Evolutionary conservation across 306 rosid species (phyloP).

Genomic region (Sindora glabra): DNA sequence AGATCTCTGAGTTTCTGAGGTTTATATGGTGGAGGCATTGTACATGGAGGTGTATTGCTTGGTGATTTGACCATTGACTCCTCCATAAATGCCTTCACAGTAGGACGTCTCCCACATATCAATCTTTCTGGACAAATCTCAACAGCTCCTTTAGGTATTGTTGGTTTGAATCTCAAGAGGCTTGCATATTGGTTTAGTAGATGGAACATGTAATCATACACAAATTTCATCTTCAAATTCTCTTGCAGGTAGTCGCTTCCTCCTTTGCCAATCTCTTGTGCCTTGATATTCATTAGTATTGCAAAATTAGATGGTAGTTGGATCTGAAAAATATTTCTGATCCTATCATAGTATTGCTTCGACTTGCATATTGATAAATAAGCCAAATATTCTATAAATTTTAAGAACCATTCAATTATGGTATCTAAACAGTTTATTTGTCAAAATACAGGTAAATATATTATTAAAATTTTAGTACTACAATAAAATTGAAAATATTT

Average conservation of each 20-base stretch:
- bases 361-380: no score
- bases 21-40: slow-evolving; percentile 32
- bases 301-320: no score
- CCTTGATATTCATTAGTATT: no score
- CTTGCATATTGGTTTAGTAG: slow-evolving; percentile 25
- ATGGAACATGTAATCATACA: slow-evolving; percentile 48
- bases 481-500: no score
- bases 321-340: no score
- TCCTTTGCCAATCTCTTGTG: slow-evolving; percentile 24
- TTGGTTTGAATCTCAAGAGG: slow-evolving; percentile 35
- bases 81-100: slow-evolving; percentile 5
- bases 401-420: no score
- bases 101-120: neutral
- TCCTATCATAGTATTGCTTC: no score
- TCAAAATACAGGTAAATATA: no score
- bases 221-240: slow-evolving; percentile 32
- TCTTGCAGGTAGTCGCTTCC: slow-evolving; percentile 25
- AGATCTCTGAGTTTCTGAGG: neutral
- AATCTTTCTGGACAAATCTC: slow-evolving; percentile 32
- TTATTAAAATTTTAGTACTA: no score
- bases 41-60: slow-evolving; percentile 32
- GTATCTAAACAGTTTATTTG: no score
- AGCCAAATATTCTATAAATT: no score
- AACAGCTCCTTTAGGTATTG: slow-evolving; percentile 17
- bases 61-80: slow-evolving; percentile 33